A percentile compares a stretch with the other conserved stretches of the same genome.
phyloP scores from a whole-genome alignment of 75 land plant species.

The Gnetum montanum region DNA sequence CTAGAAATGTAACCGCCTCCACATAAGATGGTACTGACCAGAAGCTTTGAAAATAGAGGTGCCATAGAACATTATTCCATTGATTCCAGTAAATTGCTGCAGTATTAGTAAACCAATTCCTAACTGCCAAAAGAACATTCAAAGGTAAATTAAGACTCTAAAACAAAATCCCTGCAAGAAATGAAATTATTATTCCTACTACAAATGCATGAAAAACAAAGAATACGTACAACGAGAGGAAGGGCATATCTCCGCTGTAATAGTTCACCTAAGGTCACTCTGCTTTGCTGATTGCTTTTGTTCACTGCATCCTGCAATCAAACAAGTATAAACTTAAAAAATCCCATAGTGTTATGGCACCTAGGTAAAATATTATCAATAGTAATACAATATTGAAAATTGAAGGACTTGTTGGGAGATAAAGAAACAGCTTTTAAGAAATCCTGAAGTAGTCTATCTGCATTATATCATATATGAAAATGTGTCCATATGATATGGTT shows the following conservation, averaged over 20 bases:
- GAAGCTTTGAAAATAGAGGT: constrained; percentile 74
- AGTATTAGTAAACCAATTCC: constrained; percentile 76
- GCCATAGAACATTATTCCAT: constrained; percentile 82
- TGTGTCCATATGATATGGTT: not conserved
- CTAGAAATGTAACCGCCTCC: too few relatives aligned
- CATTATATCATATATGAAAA: not conserved
- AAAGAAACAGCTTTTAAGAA: not conserved
- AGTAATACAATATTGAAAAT: not conserved
- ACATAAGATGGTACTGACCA: constrained; percentile 31
- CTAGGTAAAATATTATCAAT: not conserved
- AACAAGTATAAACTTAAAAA: not conserved
- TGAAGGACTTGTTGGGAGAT: not conserved
- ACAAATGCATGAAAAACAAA: not conserved
- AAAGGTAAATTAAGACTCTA: not conserved
- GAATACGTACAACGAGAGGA: constrained; percentile 27
- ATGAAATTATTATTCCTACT: not conserved
- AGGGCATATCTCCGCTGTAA: constrained; percentile 15
- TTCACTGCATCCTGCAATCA: constrained; percentile 21
- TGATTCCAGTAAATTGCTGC: constrained; percentile 86
- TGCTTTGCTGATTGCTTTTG: constrained; percentile 11
- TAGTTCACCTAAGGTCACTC: constrained; percentile 13
- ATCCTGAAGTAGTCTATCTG: not conserved
- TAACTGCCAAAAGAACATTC: constrained; percentile 32
- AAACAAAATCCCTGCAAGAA: not conserved
- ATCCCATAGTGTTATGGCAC: not conserved